phyloP scores from a whole-genome alignment of 2,329 filamentous ascomycete species.

The Botrytis fabae region DNA sequence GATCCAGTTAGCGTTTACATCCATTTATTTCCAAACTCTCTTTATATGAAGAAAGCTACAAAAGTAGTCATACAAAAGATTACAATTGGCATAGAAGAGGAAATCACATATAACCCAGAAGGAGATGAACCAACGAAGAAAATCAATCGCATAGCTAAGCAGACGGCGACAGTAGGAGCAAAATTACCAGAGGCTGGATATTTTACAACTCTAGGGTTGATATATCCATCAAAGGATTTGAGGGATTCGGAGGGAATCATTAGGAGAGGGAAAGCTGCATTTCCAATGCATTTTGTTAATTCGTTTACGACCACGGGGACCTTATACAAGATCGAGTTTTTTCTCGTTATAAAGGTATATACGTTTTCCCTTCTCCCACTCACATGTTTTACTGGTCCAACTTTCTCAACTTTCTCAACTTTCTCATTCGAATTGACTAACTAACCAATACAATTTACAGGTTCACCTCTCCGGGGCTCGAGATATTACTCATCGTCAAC shows the following conservation, averaged over 20 bases:
- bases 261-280: constrained; percentile 79
- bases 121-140: constrained; percentile 93
- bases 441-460: constrained; percentile 48
- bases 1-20: constrained; percentile 97
- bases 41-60: constrained; percentile 87
- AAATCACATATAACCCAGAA: constrained; percentile 98
- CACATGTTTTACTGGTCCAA: neutral
- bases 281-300: constrained; percentile 83
- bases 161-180: constrained; percentile 76
- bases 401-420: neutral
- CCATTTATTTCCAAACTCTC: constrained; percentile 86
- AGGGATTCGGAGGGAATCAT: constrained; percentile 86
- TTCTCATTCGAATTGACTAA: neutral
- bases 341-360: constrained; percentile 85
- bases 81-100: constrained; percentile 90
- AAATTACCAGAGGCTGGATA: constrained; percentile 90
- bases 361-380: neutral
- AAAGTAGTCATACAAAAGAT: constrained; percentile 94
- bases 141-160: constrained; percentile 81
- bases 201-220: constrained; percentile 85
- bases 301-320: constrained; percentile 94
- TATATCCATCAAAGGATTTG: constrained; percentile 87
- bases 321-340: constrained; percentile 98
- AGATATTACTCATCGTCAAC: constrained; percentile 86
- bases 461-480: constrained; percentile 83